A percentile compares a stretch with the other conserved stretches of the same genome.
phyloP scores from a whole-genome alignment of 495 filamentous ascomycete species.

The Aspergillus panamensis region DNA sequence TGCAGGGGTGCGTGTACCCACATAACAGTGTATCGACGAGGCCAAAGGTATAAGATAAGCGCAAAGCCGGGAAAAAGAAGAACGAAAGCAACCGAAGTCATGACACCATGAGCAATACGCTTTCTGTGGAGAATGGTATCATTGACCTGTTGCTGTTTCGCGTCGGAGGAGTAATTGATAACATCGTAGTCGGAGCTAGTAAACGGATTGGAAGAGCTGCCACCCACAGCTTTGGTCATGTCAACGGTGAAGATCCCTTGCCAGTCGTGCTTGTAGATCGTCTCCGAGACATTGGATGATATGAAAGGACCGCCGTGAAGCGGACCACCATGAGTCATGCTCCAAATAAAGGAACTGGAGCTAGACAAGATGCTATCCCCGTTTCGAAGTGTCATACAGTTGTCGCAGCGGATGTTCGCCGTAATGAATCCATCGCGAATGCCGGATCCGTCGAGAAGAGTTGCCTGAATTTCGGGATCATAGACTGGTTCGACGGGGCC shows the following conservation, averaged over 20 bases:
- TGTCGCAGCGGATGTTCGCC: slow-evolving; percentile 56
- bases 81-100: slow-evolving; percentile 34
- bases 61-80: slow-evolving; percentile 46
- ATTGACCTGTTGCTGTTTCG: slow-evolving; percentile 17
- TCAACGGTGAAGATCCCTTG: slow-evolving; percentile 53
- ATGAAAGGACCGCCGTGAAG: slow-evolving; percentile 50
- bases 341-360: slow-evolving; percentile 57
- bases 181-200: slow-evolving; percentile 13
- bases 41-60: slow-evolving; percentile 41
- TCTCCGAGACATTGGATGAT: slow-evolving; percentile 42
- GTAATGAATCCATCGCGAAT: slow-evolving; percentile 48
- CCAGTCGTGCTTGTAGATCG: slow-evolving; percentile 55
- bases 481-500: slow-evolving; percentile 48
- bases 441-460: slow-evolving; percentile 58
- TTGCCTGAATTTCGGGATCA: slow-evolving; percentile 42
- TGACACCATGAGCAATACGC: slow-evolving; percentile 35
- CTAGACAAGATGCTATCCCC: slow-evolving; percentile 45
- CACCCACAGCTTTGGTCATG: slow-evolving; percentile 51
- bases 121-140: slow-evolving; percentile 24
- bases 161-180: slow-evolving; percentile 10
- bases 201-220: slow-evolving; percentile 59
- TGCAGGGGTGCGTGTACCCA: slow-evolving; percentile 59
- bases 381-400: slow-evolving; percentile 50
- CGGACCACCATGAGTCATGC: slow-evolving; percentile 48
- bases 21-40: slow-evolving; percentile 26